Conservation (phyloP, 352 stramenopile genomes). For the Globisporangium spiculum region DNA sequence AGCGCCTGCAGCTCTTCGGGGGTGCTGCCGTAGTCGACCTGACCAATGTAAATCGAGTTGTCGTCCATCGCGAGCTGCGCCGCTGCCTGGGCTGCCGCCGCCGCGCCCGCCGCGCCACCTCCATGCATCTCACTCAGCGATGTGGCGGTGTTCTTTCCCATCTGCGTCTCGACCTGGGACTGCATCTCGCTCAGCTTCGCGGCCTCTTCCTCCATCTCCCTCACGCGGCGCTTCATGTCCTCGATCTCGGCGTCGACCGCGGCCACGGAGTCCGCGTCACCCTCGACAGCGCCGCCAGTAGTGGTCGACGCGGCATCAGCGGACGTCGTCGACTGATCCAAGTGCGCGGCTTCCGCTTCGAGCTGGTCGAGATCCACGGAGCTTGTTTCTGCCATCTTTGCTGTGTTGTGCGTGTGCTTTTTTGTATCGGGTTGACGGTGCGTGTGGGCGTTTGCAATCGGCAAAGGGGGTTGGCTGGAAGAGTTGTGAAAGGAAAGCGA, state of each 20-base stretch:
- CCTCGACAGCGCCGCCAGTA: conserved; percentile 9
- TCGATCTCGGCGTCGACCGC: conserved; percentile 75
- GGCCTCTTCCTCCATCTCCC: conserved; percentile 83
- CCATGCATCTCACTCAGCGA: conserved; percentile 41
- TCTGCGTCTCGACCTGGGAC: conserved; percentile 77
- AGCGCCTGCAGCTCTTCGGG: conserved; percentile 95
- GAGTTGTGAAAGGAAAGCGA: background rate
- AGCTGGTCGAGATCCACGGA: conserved; percentile 23
- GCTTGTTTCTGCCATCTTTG: conserved; percentile 16
- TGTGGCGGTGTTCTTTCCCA: conserved; percentile 58
- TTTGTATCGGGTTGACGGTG: background rate
- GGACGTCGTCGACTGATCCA: conserved; percentile 7
- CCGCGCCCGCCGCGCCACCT: background rate
- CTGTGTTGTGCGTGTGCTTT: background rate
- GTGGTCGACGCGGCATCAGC: background rate
- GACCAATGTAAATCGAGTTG: conserved; percentile 93
- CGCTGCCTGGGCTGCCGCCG: conserved; percentile 24
- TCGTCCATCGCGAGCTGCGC: conserved; percentile 50
- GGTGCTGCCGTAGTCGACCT: conserved; percentile 96
- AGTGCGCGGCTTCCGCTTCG: conserved; percentile 19
- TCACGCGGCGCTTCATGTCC: conserved; percentile 81
- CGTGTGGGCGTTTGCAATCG: background rate
- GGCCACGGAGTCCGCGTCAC: conserved; percentile 32
- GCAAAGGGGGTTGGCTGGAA: background rate
- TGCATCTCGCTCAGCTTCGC: conserved; percentile 83